These are phyloP conservation scores for Annulohypoxylon nitens DNA, from an alignment of 495 filamentous ascomycete genomes.

Conservation along the genomic window DNA sequence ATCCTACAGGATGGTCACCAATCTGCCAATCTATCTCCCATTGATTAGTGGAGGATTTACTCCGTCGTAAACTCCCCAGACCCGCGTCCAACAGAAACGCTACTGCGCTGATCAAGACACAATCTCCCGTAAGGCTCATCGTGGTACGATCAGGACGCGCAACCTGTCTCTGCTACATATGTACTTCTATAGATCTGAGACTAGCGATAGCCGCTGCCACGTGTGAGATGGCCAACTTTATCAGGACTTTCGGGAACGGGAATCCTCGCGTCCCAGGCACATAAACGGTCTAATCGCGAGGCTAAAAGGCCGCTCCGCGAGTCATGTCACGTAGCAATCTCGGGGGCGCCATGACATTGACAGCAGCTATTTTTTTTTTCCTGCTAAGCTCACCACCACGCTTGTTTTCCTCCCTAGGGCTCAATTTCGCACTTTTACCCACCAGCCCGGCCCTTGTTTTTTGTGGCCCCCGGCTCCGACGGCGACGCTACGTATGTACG, in stretches of 20 bases:
- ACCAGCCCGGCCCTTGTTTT: conserved; percentile 20
- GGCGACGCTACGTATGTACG: conserved; percentile 13
- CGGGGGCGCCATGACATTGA: conserved; percentile 5
- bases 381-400: not conserved
- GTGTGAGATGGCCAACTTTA: conserved; percentile 33
- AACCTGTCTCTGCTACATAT: conserved; percentile 22
- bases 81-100: conserved; percentile 21
- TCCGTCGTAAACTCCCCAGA: conserved; percentile 31
- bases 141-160: conserved; percentile 15
- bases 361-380: not conserved
- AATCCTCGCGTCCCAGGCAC: conserved; percentile 21
- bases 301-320: conserved; percentile 5
- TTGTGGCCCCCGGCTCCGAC: conserved; percentile 7
- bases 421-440: not conserved
- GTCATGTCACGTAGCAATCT: conserved; percentile 10
- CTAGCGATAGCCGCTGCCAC: conserved; percentile 39
- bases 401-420: conserved; percentile 7
- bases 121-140: conserved; percentile 26
- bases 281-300: not conserved
- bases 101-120: conserved; percentile 29
- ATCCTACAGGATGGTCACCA: conserved; percentile 42
- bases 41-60: conserved; percentile 38
- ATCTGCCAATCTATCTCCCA: conserved; percentile 20
- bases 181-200: conserved; percentile 17
- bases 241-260: conserved; percentile 20